Percentiles rank a stretch among this genome's conserved stretches.
phyloP scores from a whole-genome alignment of 2,329 filamentous ascomycete species.

The Periconia digitata region DNA sequence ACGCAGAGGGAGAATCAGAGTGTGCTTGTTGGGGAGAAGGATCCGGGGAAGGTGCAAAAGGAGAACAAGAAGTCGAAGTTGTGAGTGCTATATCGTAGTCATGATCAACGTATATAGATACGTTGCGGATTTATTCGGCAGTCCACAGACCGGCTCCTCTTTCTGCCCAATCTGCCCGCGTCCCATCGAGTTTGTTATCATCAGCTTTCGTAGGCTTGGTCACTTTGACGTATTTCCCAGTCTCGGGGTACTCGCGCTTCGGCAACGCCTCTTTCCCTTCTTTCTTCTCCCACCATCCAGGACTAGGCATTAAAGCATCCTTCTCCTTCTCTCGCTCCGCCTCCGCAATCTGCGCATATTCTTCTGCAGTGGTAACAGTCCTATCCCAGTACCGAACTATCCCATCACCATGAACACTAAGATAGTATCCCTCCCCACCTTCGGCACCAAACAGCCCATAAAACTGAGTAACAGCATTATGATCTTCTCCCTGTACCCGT shows the following conservation, averaged over 20 bases:
- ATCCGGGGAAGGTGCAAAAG: neutral
- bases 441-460: constrained; percentile 14
- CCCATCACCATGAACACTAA: constrained; percentile 27
- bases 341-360: too few relatives aligned
- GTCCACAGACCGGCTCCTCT: neutral
- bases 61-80: neutral
- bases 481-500: constrained; percentile 10
- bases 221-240: neutral
- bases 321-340: too few relatives aligned
- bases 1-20: constrained; percentile 25
- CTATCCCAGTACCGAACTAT: constrained; percentile 24
- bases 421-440: constrained; percentile 16
- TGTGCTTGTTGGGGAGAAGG: constrained; percentile 12
- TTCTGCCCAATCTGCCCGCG: neutral
- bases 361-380: too few relatives aligned
- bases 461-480: constrained; percentile 9
- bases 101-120: neutral
- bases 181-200: neutral
- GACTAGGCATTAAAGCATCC: neutral
- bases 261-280: neutral
- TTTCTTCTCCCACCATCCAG: neutral
- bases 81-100: neutral
- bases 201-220: neutral
- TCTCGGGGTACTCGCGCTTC: neutral
- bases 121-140: neutral